Conservation (phyloP, 169 alveolate genomes). For the Babesia ovis region DNA sequence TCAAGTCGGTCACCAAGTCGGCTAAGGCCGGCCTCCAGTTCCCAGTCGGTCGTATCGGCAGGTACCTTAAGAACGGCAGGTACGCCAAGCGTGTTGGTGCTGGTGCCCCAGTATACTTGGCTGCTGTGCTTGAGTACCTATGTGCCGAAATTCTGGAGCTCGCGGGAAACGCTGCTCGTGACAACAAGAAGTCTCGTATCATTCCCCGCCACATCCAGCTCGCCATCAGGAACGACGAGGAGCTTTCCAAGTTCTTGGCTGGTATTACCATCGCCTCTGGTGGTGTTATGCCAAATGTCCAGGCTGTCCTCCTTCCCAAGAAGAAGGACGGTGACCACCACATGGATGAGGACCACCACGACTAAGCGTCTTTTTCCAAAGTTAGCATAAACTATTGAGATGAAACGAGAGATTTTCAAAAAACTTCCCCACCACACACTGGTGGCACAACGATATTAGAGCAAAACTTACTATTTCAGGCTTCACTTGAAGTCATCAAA, state of each 20-base stretch:
- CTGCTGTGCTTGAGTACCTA: constrained; percentile 97
- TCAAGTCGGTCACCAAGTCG: constrained; percentile 91
- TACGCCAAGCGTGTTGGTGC: constrained; percentile 98
- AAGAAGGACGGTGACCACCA: constrained; percentile 70
- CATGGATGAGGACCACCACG: constrained; percentile 26
- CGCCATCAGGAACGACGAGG: constrained; percentile 98
- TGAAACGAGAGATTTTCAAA: constrained; percentile 33
- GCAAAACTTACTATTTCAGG: constrained; percentile 42
- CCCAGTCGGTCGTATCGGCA: constrained; percentile 98
- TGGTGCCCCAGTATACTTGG: constrained; percentile 98
- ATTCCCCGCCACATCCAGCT: constrained; percentile 98
- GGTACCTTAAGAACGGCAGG: constrained; percentile 95
- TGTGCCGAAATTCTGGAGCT: constrained; percentile 97
- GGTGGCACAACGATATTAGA: constrained; percentile 41
- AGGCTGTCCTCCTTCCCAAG: constrained; percentile 93
- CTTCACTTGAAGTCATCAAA: constrained; percentile 71
- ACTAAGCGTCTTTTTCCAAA: constrained; percentile 5
- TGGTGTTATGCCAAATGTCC: constrained; percentile 98
- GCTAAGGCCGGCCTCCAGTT: constrained; percentile 98
- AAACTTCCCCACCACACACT: constrained; percentile 27
- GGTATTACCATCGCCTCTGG: constrained; percentile 97
- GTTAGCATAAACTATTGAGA: constrained; percentile 33
- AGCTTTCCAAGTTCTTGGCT: constrained; percentile 94
- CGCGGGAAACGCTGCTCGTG: constrained; percentile 98
- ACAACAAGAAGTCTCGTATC: constrained; percentile 96